Evolutionary conservation across 805 yeast genomes (phyloP), one percentile per base, ranked within the genome.

Genomic region (Monosporozyma aerobia): DNA sequence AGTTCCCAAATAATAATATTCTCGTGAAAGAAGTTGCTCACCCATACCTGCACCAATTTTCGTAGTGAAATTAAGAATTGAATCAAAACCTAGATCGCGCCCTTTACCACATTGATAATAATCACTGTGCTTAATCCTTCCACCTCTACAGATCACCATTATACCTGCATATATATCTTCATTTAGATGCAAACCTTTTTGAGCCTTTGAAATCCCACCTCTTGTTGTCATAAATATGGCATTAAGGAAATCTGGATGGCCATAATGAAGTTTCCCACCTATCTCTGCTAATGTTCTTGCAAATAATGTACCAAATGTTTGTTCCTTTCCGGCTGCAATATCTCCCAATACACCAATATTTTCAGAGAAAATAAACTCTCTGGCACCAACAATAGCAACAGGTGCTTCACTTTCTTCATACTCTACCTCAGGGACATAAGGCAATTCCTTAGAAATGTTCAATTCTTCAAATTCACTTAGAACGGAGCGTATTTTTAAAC

Each of bases 11-110:
- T 87, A 89, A 67, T 84, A 92, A 69, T 90, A 89, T 63, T 92
- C 98, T 62, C 98, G 77, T 5, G 96, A 88, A 35, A 92, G 71
- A 68, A 90, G 78, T 68, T 92, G 98, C 66, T 92, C 98, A 8
- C 98, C 98, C 98, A 92, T 92, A 49, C 98, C 98, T 44, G 96
- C 94, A 2, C 98, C 98, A 65, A 92, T 90, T 71, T 92, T 92
- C 2, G 96, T 85, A 0, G 97, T 92, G 73, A 92, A 92, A 64
- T 90, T 92, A 59, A 92, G 74, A 58, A 92, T 90, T 0, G 97
- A 87, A 1, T 90, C 85, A 70, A 92, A 92, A 2, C 98, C 98
- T 52, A 92, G 72, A 72, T 92, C 98, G 67, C 98, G 77, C 0
- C 98, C 98, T 67, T 92, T 92, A 33, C 98, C 98, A 70, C 98